Base-by-base conservation (phyloP, 441 rosid species). In the Jatropha podagrica region DNA sequence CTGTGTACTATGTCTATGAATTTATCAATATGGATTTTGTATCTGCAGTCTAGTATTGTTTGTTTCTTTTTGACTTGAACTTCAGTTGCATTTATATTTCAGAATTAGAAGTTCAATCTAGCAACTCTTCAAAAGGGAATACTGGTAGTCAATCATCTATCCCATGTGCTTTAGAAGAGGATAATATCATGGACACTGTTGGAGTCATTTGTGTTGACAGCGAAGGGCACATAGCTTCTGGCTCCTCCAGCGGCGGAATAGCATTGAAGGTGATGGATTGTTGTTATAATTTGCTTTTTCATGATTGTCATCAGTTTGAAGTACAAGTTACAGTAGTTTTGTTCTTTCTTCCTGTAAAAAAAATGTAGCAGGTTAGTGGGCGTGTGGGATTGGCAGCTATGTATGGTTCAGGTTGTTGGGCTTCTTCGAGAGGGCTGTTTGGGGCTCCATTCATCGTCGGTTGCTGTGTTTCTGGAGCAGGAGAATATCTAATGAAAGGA, bases 391-490 rank as follows among this genome's bases (percentile, higher is more conserved):
- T 95, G 79, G 99, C 94, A 55, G 97, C 92, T 67, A 88, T 83
- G 81, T 91, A 95, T 80, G 99, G 99, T 76, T 88, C 94, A 55
- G 99, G 99, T 55, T 93, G 97, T 72, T 95, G 99, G 99, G 99
- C 98, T 70, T 86, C 94, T 65, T 85, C 90, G n/a, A 89, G 82
- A 82, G 95, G 92, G 74, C 91, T 87, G 42, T 91, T 82, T 51
- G 95, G 89, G 70, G 82, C 83, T 83, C 92, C 98, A 27, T 87
- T 83, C 78, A 79, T 86, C 62, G 92, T 83, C 42, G 99, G 97
- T 13, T 86, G 92, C 78, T 93, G 99, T 82, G 97, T 87, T 65
- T 88, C 87, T 48, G 99, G 99, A 69, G 95, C 96, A 4, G 98
- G 99, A 74, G 98, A 95, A 77, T 87, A 82, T 85, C 83, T 93